Conservation (phyloP, 2,329 filamentous ascomycete genomes). For the Alternaria ethzedia region DNA sequence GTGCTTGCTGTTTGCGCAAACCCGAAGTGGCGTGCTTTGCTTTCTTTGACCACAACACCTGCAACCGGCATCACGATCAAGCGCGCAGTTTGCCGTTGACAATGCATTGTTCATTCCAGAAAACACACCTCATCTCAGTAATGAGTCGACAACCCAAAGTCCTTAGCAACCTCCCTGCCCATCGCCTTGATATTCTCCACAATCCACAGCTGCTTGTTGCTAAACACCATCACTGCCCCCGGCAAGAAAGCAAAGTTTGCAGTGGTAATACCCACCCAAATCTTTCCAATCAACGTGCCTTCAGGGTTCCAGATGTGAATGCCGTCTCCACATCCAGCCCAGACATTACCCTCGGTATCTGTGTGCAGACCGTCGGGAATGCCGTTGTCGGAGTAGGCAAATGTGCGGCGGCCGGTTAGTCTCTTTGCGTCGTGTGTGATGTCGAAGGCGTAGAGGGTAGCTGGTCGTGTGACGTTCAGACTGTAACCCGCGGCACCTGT, state of each 20-base stretch:
- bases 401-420: slow-evolving; percentile 52
- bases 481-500: slow-evolving; percentile 52
- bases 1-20: not conserved
- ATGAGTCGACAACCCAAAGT: slow-evolving; percentile 32
- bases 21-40: rapidly evolving
- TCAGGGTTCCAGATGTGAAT: slow-evolving; percentile 61
- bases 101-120: too few relatives aligned
- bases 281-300: slow-evolving; percentile 63
- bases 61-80: not conserved
- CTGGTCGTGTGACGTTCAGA: slow-evolving; percentile 48
- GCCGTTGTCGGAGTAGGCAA: slow-evolving; percentile 62
- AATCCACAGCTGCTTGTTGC: slow-evolving; percentile 44
- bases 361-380: slow-evolving; percentile 66
- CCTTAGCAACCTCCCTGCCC: slow-evolving; percentile 44
- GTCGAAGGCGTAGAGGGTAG: slow-evolving; percentile 53
- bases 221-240: slow-evolving; percentile 43
- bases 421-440: slow-evolving; percentile 46
- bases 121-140: not conserved
- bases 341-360: slow-evolving; percentile 63
- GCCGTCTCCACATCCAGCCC: slow-evolving; percentile 62
- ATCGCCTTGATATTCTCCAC: slow-evolving; percentile 44
- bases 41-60: rapidly evolving
- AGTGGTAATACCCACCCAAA: slow-evolving; percentile 55
- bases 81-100: not conserved
- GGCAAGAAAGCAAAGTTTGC: slow-evolving; percentile 49